Evolutionary conservation across 495 filamentous ascomycete genomes (phyloP), one percentile per base, ranked within the genome.

Genomic region (Aspergillus affinis): DNA sequence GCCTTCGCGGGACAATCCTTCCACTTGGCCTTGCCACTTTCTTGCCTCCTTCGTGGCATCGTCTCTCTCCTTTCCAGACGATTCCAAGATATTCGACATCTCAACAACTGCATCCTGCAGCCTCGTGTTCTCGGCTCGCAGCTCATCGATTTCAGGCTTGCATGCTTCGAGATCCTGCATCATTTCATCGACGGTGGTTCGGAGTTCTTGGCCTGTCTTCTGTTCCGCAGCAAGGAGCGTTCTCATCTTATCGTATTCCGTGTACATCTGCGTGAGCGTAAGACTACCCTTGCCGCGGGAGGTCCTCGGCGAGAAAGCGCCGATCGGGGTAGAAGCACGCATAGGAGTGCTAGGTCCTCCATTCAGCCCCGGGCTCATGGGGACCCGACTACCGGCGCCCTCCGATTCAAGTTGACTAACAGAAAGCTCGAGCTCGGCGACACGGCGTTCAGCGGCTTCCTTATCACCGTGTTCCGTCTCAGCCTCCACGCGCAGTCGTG

Each of bases 381-480:
- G 70, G 56, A 68, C 69, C 46, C 72, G 69, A 29, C 69, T 60
- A 30, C 63, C 56, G 27, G 58, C 46, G 17, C 74, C 66, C 29
- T 82, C 75, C 9, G 79, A 77, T 70, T 91, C 85, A 17, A 93
- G 80, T 45, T 83, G 83, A 62, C 88, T 88, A 18, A 93, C 63
- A 41, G 89, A 79, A 8, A 82, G 73, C 74, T 96, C 91, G 9
- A 97, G 83, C 61, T 96, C 90, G 13, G 82, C 81, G 56, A 90
- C 75, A 61, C 85, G 84, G 51, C 81, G 78, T 71, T 95, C 90
- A 1, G 87, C 83, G 48, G 84, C 82, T 49, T 87, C 80, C 57
- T 87, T 88, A 57, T 91, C 89, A 13, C 82, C 72, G 61, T 88
- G 88, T 62, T 94, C 91, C 0, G 89, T 89, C 65, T 97, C 91